A percentile compares a stretch with the other conserved stretches of the same genome.
phyloP scores from a whole-genome alignment of 257 asterid species.

The Solanum neorickii region DNA sequence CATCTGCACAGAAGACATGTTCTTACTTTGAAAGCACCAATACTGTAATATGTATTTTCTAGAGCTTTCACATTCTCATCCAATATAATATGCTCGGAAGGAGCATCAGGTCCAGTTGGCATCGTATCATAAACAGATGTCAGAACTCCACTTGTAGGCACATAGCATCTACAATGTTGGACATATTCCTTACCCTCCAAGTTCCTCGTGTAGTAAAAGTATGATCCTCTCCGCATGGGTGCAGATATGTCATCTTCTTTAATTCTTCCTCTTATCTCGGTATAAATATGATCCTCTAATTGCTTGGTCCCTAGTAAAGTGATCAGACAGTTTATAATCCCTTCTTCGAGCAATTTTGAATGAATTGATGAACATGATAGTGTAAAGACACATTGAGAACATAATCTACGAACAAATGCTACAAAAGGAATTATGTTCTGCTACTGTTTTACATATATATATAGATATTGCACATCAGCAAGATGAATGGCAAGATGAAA shows the following conservation, averaged over 20 bases:
- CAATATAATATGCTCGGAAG: conserved; percentile 71
- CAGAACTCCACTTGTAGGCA: conserved; percentile 24
- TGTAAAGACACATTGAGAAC: background rate
- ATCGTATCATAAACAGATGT: conserved; percentile 69
- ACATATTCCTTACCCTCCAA: conserved; percentile 84
- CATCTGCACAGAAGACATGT: background rate
- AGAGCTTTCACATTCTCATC: conserved; percentile 85
- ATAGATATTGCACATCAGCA: background rate
- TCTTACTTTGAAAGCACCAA: conserved; percentile 68
- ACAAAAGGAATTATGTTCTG: background rate
- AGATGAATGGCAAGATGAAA: background rate
- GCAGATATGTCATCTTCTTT: conserved; percentile 89
- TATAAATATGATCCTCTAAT: conserved; percentile 58
- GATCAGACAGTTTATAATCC: conserved; percentile 1
- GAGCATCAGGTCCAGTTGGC: conserved; percentile 77
- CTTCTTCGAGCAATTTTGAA: background rate
- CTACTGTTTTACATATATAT: background rate
- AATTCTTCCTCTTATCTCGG: conserved; percentile 74
- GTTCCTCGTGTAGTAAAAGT: conserved; percentile 72
- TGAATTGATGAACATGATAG: background rate
- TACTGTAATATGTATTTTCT: conserved; percentile 45
- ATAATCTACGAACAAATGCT: background rate
- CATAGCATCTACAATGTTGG: conserved; percentile 69
- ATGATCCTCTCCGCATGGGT: conserved; percentile 57
- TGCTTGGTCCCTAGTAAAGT: conserved; percentile 52